phyloP scores from a whole-genome alignment of 768 basidiomycete species.

The Leccinum subgranulosum region DNA sequence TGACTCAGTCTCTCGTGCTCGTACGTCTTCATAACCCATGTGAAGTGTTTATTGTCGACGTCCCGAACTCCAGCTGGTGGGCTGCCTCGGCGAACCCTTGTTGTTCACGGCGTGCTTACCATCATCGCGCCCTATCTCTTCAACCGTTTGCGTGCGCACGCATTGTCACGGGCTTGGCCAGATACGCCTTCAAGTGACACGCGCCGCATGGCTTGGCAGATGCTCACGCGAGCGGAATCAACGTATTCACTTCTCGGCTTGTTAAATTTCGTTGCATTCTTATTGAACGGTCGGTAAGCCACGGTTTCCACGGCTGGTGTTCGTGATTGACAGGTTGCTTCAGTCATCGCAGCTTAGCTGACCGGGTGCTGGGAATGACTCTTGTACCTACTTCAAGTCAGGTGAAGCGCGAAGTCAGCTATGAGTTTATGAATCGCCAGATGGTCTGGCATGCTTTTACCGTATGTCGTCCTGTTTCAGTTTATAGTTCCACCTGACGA shows the following conservation, averaged over 20 bases:
- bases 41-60: neutral
- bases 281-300: constrained; percentile 82
- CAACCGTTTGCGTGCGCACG: constrained; percentile 66
- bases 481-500: neutral
- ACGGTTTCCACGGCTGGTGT: neutral
- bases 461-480: constrained; percentile 42
- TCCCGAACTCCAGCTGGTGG: constrained; percentile 49
- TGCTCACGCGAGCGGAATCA: constrained; percentile 65
- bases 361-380: constrained; percentile 71
- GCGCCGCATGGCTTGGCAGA: constrained; percentile 70
- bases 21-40: constrained; percentile 16
- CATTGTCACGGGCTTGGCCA: constrained; percentile 85
- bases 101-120: constrained; percentile 70
- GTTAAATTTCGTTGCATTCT: constrained; percentile 76
- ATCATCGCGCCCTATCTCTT: constrained; percentile 78
- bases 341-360: constrained; percentile 84
- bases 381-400: constrained; percentile 70
- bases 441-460: constrained; percentile 99
- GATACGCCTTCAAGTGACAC: constrained; percentile 81
- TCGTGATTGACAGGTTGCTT: constrained; percentile 1
- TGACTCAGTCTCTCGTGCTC: constrained; percentile 13
- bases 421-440: constrained; percentile 99
- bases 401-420: constrained; percentile 82
- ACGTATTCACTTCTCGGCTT: constrained; percentile 59
- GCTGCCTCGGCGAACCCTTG: constrained; percentile 56